Base-by-base conservation (phyloP, 495 filamentous ascomycete species). In the Hyaloscypha bicolor region DNA sequence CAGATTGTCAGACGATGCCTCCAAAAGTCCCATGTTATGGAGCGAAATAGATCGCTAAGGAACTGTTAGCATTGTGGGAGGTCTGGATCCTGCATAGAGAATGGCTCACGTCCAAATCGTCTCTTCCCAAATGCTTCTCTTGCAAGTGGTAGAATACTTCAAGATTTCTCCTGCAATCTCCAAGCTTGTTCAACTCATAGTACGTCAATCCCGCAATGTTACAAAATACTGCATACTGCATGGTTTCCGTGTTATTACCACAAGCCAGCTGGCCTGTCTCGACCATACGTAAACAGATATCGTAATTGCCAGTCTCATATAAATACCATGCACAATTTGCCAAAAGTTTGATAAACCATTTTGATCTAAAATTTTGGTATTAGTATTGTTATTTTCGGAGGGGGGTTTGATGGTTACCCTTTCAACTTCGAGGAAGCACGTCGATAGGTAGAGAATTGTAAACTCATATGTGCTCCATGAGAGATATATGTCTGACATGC, bases 21-120 rank as follows among this genome's bases (percentile, higher is more conserved):
- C 67, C 3, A 69, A 57, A 35, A 62, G 60, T 12, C 67, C 67
- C 62, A 69, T 65, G 30, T 65, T 69, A 35, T 69, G 62, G 31
- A 55, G 42, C 22, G 56, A 65, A 30, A 29, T 56, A 32, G 67
- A 64, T 12, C 35, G 55, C 61, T 60, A 30, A 57, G 14, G 12
- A 29, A 51, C 35, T 37, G 30, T 69, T 45, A 69, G 61, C 37
- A 68, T 1, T 37, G 35, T 37, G 35, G 35, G 35, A 8, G 35
- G 35, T 37, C 39, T 51, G 9, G 16, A 59, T 6, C 9, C 12
- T n/a, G 51, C 6, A 29, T 21, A 53, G 51, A 53, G 22, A 53
- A 29, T 53, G 5, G 22, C 51, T 53, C 22, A 53, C 19, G 9
- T n/a, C 19, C 22, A 53, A 53, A n/a, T 55, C 25, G 9, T 55